These are phyloP conservation scores for Penicillium expansum DNA, from an alignment of 2,329 filamentous ascomycete genomes.

Conservation along the genomic window DNA sequence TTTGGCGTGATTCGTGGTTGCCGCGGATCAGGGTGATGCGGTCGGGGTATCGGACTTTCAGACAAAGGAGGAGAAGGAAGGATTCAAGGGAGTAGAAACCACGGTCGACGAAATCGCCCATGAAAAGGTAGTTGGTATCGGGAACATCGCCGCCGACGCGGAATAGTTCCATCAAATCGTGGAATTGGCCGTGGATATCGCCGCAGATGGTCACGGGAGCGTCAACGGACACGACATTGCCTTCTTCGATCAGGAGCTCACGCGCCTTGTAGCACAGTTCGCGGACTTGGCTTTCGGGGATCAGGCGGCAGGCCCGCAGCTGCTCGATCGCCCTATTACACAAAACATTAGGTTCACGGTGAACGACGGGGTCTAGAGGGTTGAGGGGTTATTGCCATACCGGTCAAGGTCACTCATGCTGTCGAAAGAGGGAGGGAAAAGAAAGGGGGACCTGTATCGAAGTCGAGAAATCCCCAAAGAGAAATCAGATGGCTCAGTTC, in stretches of 20 bases:
- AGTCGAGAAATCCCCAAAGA: slow-evolving; percentile 9
- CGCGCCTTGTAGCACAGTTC: slow-evolving; percentile 97
- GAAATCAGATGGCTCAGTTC: slow-evolving; percentile 14
- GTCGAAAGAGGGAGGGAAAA: slow-evolving; percentile 13
- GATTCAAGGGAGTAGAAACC: slow-evolving; percentile 98
- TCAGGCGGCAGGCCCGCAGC: slow-evolving; percentile 90
- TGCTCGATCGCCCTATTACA: slow-evolving; percentile 80
- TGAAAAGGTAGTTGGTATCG: slow-evolving; percentile 95
- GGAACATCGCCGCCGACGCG: slow-evolving; percentile 89
- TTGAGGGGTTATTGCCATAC: slow-evolving; percentile 50
- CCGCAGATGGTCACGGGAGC: slow-evolving; percentile 97
- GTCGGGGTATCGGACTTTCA: slow-evolving; percentile 83
- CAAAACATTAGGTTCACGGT: slow-evolving; percentile 14
- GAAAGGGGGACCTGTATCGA: slow-evolving; percentile 10
- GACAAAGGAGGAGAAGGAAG: slow-evolving; percentile 88
- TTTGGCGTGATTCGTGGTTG: slow-evolving; percentile 74
- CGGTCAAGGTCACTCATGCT: slow-evolving; percentile 91
- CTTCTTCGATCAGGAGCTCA: slow-evolving; percentile 94
- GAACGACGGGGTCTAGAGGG: neutral
- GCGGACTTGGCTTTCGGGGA: slow-evolving; percentile 90
- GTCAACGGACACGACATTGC: slow-evolving; percentile 92
- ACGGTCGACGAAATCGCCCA: slow-evolving; percentile 97
- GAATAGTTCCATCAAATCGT: slow-evolving; percentile 95
- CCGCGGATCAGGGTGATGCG: slow-evolving; percentile 70
- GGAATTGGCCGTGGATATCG: slow-evolving; percentile 95